Evolutionary conservation across 306 rosid genomes (phyloP), one percentile per base, ranked within the genome.

Genomic region (Acacia crassicarpa): DNA sequence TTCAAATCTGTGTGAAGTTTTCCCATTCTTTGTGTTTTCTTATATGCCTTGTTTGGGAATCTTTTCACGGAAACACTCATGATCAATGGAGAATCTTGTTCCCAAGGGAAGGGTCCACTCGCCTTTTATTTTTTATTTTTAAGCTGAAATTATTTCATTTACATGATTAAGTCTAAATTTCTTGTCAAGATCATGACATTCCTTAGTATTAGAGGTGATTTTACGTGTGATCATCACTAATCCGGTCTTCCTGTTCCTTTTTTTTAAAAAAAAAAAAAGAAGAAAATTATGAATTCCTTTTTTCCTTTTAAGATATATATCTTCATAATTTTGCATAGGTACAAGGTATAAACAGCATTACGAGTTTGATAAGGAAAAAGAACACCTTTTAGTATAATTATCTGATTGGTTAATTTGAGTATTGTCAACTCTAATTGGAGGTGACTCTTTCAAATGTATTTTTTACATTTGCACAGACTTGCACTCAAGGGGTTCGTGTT

Each of bases 1-100:
- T 25, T 61, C 33, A 62, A 25, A 62, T 25, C 8, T 27, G 13
- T 32, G 44, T 63, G n/a, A 63, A 63, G 69, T 63, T 63, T 62
- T 61, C 35, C 35, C 35, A 20, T 9, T 22, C 2, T 58, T 59
- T 59, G 33, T 22, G 12, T 61, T 23, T 15, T 59, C 66, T 9
- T 27, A 27, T 27, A 30, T 61, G 8, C 67, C 35, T 61, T 62
- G 77, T 78, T 49, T 35, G 33, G 35, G 84, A 79, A 84, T 84
- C 81, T 75, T 75, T 14, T 46, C 69, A 70, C 43, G 77, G 75
- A 80, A 38, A 49, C 75, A 51, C 58, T 51, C 78, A 59, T 68
- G 74, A 46, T 35, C 74, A 14, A 2, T 41, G 32, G 67, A 79
- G 27, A 67, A 74, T 44, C 51, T 54, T 67, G 73, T 6, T 17